Base-by-base conservation (phyloP, 441 rosid species). In the Hura crepitans region DNA sequence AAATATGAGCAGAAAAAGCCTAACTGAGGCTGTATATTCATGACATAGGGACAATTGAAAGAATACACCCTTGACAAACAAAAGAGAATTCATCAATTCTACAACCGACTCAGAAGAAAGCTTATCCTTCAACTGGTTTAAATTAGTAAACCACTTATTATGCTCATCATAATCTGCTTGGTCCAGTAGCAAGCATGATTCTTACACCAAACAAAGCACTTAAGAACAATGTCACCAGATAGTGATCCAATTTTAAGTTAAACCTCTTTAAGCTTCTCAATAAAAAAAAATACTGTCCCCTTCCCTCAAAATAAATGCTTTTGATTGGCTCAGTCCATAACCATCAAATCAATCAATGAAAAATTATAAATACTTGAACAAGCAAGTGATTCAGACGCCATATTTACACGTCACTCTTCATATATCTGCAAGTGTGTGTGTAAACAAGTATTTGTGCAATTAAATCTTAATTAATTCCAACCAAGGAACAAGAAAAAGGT, bases 401-500 rank as follows among this genome's bases (percentile, higher is more conserved):
- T 14, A 45, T 18, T 64, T 45, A 8, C 25, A 25, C 17, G 39
- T 11, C n/a, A 22, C 17, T 27, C 27, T 28, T 23, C 27, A 30
- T 27, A 14, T 15, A 47, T 18, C 25, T 47, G 23, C 55, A 65
- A 0, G 46, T 45, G 54, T 25, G 37, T 22, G 42, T 14, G 18
- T 33, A 55, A 18, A 54, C 42, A 37, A 37, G n/a, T 35, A 35
- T 35, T 35, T 35, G 6, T 6, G 12, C 46, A 35, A 35, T 5
- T 4, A 11, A 17, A 27, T 55, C 54, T 27, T 53, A 27, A 42
- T 54, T 33, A 49, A 6, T 18, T 15, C 14, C 61, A 55, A 47
- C 33, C 65, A 37, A 62, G 15, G 35, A 74, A n/a, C 25, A 42
- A n/a, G 28, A 62, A 49, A 75, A 37, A 60, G 69, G 71, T 30